Percentiles rank a stretch among this genome's conserved stretches.
Conservation (phyloP, 139 green algal genomes). For the Picochlorum costavermella region DNA sequence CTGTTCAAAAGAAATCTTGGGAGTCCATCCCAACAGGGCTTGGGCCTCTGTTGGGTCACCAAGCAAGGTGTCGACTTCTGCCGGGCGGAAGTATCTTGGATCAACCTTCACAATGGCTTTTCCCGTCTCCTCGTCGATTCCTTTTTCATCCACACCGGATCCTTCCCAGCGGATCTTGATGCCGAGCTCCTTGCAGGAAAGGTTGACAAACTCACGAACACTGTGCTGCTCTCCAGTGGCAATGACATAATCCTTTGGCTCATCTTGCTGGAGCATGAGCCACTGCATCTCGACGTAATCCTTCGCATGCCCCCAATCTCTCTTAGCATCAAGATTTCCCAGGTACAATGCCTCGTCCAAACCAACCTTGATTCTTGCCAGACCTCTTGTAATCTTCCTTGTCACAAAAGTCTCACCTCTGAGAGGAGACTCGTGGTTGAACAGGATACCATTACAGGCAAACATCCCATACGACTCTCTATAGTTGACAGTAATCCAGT, state of each 20-base stretch:
- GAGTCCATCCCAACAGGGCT: slow-evolving; percentile 46
- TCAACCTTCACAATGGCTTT: slow-evolving; percentile 29
- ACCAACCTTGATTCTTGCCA: slow-evolving; percentile 47
- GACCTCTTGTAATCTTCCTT: slow-evolving; percentile 59
- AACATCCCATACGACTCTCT: slow-evolving; percentile 68
- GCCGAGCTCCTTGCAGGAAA: slow-evolving; percentile 30
- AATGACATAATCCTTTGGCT: slow-evolving; percentile 64
- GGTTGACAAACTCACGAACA: slow-evolving; percentile 41
- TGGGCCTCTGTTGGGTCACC: slow-evolving; percentile 52
- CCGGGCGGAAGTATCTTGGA: slow-evolving; percentile 59
- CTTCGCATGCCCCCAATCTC: slow-evolving; percentile 71
- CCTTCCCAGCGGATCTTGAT: slow-evolving; percentile 43
- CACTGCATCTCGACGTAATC: slow-evolving; percentile 75
- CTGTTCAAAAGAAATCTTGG: slow-evolving; percentile 36
- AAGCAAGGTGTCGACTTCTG: slow-evolving; percentile 65
- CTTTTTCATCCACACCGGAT: slow-evolving; percentile 17
- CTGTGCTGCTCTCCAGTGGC: slow-evolving; percentile 46
- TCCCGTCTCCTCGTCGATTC: slow-evolving; percentile 7
- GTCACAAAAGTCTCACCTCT: slow-evolving; percentile 76
- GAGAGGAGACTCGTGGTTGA: slow-evolving; percentile 73
- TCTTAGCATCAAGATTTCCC: slow-evolving; percentile 68
- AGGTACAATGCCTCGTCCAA: slow-evolving; percentile 48
- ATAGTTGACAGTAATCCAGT: slow-evolving; percentile 69
- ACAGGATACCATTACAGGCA: slow-evolving; percentile 72
- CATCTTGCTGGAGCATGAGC: slow-evolving; percentile 67